phyloP scores from a whole-genome alignment of 306 rosid species.

The Dalbergia cochinchinensis region DNA sequence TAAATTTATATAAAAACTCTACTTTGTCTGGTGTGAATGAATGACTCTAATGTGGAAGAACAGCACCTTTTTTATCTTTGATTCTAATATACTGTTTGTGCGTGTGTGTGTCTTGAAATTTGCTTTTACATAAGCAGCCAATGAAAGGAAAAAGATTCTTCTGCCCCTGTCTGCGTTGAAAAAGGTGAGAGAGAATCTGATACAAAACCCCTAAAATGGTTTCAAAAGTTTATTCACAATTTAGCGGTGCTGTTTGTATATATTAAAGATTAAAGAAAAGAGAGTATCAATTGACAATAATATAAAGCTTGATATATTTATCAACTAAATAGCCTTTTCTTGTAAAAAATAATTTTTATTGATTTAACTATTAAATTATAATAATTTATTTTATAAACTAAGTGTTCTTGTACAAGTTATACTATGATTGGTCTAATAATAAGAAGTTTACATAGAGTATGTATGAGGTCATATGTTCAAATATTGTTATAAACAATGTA shows the following conservation, averaged over 20 bases:
- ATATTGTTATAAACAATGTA: no score
- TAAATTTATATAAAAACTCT: background rate
- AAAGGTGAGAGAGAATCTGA: constrained; percentile 36
- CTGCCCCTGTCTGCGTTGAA: background rate
- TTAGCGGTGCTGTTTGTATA: background rate
- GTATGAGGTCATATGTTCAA: no score
- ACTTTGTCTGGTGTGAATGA: constrained; percentile 59
- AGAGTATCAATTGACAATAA: background rate
- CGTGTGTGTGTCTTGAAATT: background rate
- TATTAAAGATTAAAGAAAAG: no score
- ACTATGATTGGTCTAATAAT: no score
- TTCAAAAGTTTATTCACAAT: constrained; percentile 10
- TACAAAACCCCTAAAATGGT: constrained; percentile 33
- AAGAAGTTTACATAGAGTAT: no score
- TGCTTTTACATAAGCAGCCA: constrained; percentile 42
- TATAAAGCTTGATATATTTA: no score
- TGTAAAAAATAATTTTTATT: no score
- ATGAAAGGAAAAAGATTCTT: constrained; percentile 35
- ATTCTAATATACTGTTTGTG: constrained; percentile 37
- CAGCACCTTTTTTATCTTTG: constrained; percentile 41
- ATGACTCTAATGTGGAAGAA: constrained; percentile 39
- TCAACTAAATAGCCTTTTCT: no score
- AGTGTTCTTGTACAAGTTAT: no score
- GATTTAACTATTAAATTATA: no score
- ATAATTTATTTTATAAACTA: no score